These are phyloP conservation scores for Neurospora sp. DNA, from an alignment of 495 filamentous ascomycete species.

Conservation along the genomic window DNA sequence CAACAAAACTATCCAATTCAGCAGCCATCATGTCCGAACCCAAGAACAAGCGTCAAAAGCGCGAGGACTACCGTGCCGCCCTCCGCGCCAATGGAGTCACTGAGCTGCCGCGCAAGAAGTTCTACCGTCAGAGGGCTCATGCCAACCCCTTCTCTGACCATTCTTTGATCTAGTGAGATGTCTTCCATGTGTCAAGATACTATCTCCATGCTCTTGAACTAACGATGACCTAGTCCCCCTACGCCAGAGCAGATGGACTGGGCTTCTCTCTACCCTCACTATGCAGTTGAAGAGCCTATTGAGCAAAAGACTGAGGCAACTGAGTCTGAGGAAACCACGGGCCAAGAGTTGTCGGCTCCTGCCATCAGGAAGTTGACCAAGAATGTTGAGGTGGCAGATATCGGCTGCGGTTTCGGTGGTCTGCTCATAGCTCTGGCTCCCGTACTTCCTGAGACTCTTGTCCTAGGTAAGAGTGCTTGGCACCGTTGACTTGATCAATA, in stretches of 20 bases:
- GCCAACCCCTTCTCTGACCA: conserved; percentile 98
- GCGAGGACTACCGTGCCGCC: conserved; percentile 56
- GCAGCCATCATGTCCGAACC: conserved; percentile 36
- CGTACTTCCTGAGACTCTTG: conserved; percentile 66
- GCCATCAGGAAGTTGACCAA: conserved; percentile 40
- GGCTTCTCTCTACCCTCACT: conserved; percentile 74
- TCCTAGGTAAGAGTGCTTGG: conserved; percentile 50
- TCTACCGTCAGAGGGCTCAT: conserved; percentile 92
- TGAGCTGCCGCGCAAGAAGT: conserved; percentile 76
- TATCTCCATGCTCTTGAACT: background rate
- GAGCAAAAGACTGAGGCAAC: conserved; percentile 1
- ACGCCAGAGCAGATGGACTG: conserved; percentile 84
- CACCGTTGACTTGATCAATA: background rate
- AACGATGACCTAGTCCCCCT: conserved; percentile 49
- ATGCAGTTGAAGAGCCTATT: conserved; percentile 23
- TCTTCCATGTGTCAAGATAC: background rate
- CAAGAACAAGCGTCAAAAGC: conserved; percentile 59
- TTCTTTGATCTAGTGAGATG: conserved; percentile 64
- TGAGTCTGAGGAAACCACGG: conserved; percentile 4
- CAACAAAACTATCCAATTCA: conserved; percentile 1
- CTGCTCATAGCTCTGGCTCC: conserved; percentile 79
- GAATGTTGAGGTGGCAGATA: conserved; percentile 87
- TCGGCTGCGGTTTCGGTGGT: conserved; percentile 93
- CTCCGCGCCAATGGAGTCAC: conserved; percentile 14
- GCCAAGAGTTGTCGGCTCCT: conserved; percentile 3